Conservation (phyloP, 129 eudicot genomes). For the Helianthus tuberosus region DNA sequence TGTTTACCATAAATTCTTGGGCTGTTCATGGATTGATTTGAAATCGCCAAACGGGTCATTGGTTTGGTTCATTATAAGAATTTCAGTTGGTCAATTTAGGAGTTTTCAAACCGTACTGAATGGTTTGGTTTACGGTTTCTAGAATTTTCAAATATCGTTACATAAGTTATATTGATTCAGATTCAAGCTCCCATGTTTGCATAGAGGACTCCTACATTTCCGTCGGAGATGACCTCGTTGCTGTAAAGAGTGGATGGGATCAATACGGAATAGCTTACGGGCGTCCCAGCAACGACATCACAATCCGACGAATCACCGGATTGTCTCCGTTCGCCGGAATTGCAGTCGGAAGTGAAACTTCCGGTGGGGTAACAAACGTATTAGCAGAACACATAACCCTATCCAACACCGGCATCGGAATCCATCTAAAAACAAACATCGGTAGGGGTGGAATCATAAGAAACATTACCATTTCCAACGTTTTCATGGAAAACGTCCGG, state of each 20-base stretch:
- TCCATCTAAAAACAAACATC: constrained; percentile 81
- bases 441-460: constrained; percentile 85
- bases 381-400: constrained; percentile 81
- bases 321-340: constrained; percentile 91
- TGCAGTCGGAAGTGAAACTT: constrained; percentile 93
- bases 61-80: background rate
- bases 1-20: background rate
- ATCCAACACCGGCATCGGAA: constrained; percentile 74
- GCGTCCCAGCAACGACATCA: constrained; percentile 74
- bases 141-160: background rate
- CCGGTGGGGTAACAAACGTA: constrained; percentile 74
- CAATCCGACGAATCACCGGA: constrained; percentile 81
- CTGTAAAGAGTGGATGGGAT: constrained; percentile 99
- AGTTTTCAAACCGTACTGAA: too few species aligned
- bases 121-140: too few species aligned
- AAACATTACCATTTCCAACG: constrained; percentile 72
- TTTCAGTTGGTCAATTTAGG: background rate
- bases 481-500: constrained; percentile 70
- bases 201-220: constrained; percentile 96
- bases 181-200: constrained; percentile 96
- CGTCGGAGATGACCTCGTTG: constrained; percentile 89
- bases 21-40: too few species aligned
- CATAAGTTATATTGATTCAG: constrained; percentile 36
- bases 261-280: constrained; percentile 80
- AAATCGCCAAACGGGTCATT: too few species aligned